Evolutionary conservation across 2,329 filamentous ascomycete genomes (phyloP).

Genomic region (Sporothrix brasiliensis): DNA sequence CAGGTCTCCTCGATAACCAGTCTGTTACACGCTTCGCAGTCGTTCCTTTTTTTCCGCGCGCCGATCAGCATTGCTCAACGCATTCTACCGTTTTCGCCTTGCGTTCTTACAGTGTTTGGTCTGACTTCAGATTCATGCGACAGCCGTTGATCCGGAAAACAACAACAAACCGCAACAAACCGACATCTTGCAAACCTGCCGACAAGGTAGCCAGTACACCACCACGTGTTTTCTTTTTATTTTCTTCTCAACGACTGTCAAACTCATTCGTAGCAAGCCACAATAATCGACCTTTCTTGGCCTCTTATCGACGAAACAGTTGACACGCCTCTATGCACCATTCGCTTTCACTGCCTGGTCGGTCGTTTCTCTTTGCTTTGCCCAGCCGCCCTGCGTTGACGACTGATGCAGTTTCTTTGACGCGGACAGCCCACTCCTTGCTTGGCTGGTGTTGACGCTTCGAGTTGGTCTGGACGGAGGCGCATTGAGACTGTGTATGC

Average conservation of each 20-base stretch:
- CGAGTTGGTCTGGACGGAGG: constrained; percentile 21
- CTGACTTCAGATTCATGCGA: constrained; percentile 42
- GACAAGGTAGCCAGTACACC: neutral
- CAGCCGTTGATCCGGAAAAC: neutral
- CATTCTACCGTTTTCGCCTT: constrained; percentile 34
- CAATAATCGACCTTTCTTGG: neutral
- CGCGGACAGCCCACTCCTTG: constrained; percentile 17
- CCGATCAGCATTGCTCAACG: constrained; percentile 33
- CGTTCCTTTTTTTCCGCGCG: constrained; percentile 16
- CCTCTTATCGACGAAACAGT: neutral
- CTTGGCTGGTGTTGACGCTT: constrained; percentile 28
- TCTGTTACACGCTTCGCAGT: constrained; percentile 9
- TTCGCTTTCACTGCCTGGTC: neutral
- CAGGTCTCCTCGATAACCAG: neutral
- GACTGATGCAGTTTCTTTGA: constrained; percentile 25
- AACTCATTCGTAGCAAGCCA: constrained; percentile 22
- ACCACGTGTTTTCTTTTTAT: neutral
- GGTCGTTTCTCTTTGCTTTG: neutral
- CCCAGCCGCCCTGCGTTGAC: constrained; percentile 16
- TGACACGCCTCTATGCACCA: constrained; percentile 25
- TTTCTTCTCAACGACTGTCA: constrained; percentile 1
- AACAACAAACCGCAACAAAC: neutral
- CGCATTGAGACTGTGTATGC: constrained; percentile 11
- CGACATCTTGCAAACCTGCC: neutral
- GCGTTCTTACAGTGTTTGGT: constrained; percentile 36